Conservation (phyloP, 768 basidiomycete species). For the Amanita fuliginea region DNA sequence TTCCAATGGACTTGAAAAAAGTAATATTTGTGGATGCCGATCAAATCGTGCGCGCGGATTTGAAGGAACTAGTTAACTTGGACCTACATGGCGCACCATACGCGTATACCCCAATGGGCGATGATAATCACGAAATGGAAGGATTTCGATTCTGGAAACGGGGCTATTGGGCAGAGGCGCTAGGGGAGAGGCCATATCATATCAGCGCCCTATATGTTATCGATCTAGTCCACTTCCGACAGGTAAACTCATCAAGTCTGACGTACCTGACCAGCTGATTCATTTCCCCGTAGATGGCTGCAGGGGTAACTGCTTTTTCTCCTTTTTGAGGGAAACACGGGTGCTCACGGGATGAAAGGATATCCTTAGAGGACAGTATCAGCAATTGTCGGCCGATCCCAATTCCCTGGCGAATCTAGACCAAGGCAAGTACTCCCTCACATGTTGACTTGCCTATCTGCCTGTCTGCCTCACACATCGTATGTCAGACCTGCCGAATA, state of each 20-base stretch:
- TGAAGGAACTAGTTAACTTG: constrained; percentile 89
- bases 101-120: constrained; percentile 95
- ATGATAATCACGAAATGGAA: constrained; percentile 91
- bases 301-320: constrained; percentile 28
- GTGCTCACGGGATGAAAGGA: constrained; percentile 36
- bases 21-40: constrained; percentile 99
- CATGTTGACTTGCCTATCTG: not conserved
- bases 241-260: constrained; percentile 32
- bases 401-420: constrained; percentile 91
- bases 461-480: not conserved
- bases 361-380: constrained; percentile 85
- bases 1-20: constrained; percentile 98
- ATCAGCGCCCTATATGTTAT: constrained; percentile 97
- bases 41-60: constrained; percentile 93
- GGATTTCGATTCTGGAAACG: constrained; percentile 99
- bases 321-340: not conserved
- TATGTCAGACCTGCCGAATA: constrained; percentile 84
- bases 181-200: constrained; percentile 81
- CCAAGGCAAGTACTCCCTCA: constrained; percentile 47
- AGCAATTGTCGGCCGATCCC: constrained; percentile 88
- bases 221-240: constrained; percentile 90
- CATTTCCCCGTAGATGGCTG: constrained; percentile 28
- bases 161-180: constrained; percentile 88
- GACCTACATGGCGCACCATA: constrained; percentile 92
- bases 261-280: not conserved